These are phyloP conservation scores for Pseudoscleropodium purum DNA, from an alignment of 225 moss, liverwort and hornwort species.

Conservation along the genomic window DNA sequence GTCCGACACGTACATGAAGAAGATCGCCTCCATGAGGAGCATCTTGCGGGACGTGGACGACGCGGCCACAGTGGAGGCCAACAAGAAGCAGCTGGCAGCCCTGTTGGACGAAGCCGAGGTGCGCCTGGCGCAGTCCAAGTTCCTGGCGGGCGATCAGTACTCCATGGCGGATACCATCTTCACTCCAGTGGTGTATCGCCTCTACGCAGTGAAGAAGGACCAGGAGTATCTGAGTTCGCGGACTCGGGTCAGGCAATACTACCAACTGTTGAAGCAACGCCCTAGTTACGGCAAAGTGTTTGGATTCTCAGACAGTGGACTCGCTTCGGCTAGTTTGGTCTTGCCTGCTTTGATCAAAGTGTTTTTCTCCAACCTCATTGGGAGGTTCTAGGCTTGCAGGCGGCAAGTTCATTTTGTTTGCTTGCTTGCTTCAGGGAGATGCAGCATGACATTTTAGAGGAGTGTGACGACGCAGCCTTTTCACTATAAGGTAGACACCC, in stretches of 20 bases:
- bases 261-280: constrained; percentile 33
- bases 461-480: neutral
- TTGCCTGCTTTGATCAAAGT: constrained; percentile 30
- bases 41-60: neutral
- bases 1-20: constrained; percentile 22
- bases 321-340: neutral
- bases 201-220: constrained; percentile 26
- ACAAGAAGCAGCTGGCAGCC: constrained; percentile 28
- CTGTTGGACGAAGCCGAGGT: constrained; percentile 57
- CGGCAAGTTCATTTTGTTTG: neutral
- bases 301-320: constrained; percentile 15
- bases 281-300: constrained; percentile 54
- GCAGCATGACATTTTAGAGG: neutral
- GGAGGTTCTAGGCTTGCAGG: constrained; percentile 9
- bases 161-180: constrained; percentile 42
- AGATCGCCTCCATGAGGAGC: constrained; percentile 22
- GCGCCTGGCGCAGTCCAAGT: constrained; percentile 21
- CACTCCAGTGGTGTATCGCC: constrained; percentile 27
- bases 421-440: neutral
- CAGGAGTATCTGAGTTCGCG: constrained; percentile 21
- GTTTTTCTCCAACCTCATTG: constrained; percentile 23
- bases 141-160: constrained; percentile 41
- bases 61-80: constrained; percentile 17
- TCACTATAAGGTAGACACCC: too few species aligned
- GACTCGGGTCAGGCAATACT: constrained; percentile 27